phyloP scores from a whole-genome alignment of 345 rosid species.

The Camelina laxa region DNA sequence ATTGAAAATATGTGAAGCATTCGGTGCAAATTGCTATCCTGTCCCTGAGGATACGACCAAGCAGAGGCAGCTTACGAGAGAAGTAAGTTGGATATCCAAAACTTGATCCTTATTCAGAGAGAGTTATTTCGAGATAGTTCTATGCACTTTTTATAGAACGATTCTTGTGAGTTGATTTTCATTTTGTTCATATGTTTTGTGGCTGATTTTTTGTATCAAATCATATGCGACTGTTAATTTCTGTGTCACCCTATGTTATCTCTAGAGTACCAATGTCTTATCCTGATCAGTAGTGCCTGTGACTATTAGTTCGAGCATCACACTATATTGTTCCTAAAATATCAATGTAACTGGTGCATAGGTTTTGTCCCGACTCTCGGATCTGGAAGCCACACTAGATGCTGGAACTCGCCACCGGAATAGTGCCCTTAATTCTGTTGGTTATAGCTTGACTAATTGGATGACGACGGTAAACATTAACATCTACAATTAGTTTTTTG shows the following conservation, averaged over 20 bases:
- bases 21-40: constrained; percentile 96
- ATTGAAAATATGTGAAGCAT: constrained; percentile 91
- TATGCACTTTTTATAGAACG: not conserved
- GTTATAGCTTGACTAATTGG: constrained; percentile 76
- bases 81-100: constrained; percentile 59
- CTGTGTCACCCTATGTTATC: constrained; percentile 23
- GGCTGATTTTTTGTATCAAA: constrained; percentile 18
- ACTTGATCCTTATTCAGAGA: not conserved
- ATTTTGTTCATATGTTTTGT: constrained; percentile 23
- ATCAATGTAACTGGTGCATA: constrained; percentile 45
- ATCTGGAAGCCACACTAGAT: constrained; percentile 89
- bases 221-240: constrained; percentile 1
- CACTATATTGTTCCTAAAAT: constrained; percentile 7
- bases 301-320: constrained; percentile 19
- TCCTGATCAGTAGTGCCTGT: constrained; percentile 22
- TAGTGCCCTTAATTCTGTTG: constrained; percentile 72
- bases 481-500: constrained; percentile 4
- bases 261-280: constrained; percentile 26
- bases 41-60: constrained; percentile 88
- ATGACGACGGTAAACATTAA: constrained; percentile 62
- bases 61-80: constrained; percentile 89
- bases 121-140: constrained; percentile 12
- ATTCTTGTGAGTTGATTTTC: constrained; percentile 13
- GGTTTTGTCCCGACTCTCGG: constrained; percentile 90
- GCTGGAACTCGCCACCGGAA: constrained; percentile 87